phyloP scores from a whole-genome alignment of 2,329 filamentous ascomycete genomes.

The Cladosporium sp. region DNA sequence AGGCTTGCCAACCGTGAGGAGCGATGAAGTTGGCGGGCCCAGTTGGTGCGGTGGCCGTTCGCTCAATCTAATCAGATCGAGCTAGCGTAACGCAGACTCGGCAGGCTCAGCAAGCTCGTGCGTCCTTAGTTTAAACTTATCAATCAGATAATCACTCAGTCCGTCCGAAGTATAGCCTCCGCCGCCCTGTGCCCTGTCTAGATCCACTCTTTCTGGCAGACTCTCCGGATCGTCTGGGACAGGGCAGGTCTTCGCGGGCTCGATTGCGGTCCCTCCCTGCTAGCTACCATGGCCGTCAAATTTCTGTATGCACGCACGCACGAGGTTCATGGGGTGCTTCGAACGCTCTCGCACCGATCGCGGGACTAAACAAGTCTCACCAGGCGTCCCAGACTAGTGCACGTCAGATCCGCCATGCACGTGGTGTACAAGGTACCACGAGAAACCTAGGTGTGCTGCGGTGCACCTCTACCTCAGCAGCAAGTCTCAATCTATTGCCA shows the following conservation, averaged over 20 bases:
- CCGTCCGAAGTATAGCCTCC: background rate
- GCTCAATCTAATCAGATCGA: slow-evolving; percentile 11
- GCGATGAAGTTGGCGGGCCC: background rate
- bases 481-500: too few relatives aligned
- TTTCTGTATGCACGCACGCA: too few relatives aligned
- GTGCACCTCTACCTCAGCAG: too few relatives aligned
- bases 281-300: too few relatives aligned
- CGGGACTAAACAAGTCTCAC: too few relatives aligned
- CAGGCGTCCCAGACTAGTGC: too few relatives aligned
- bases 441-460: too few relatives aligned
- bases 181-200: background rate
- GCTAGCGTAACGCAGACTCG: background rate
- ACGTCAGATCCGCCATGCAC: too few relatives aligned
- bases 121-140: slow-evolving; percentile 7
- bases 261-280: background rate
- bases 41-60: background rate
- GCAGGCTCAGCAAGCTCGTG: background rate
- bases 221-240: background rate
- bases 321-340: too few relatives aligned
- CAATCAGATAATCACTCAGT: slow-evolving; percentile 10
- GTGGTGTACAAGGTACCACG: too few relatives aligned
- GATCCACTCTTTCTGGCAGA: background rate
- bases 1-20: background rate
- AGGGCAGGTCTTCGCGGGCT: background rate
- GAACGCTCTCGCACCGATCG: too few relatives aligned